phyloP scores from a whole-genome alignment of 345 rosid species.

The Laguncularia racemosa region DNA sequence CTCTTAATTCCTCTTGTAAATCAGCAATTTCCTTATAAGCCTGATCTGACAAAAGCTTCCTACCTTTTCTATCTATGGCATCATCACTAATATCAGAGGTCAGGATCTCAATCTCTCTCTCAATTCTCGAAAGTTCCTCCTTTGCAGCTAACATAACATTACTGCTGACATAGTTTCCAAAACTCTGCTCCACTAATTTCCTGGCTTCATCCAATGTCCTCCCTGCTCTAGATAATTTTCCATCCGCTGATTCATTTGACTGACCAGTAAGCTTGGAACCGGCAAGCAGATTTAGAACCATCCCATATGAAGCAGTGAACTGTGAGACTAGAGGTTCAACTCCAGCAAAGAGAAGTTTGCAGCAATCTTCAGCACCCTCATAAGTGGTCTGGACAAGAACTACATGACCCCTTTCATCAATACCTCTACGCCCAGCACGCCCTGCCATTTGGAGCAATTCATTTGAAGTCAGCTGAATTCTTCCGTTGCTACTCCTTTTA shows the following conservation, averaged over 20 bases:
- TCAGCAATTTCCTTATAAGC: conserved; percentile 71
- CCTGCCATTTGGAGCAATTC: conserved; percentile 97
- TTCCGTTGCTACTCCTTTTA: conserved; percentile 64
- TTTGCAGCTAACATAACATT: conserved; percentile 88
- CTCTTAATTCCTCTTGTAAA: conserved; percentile 64
- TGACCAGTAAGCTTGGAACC: conserved; percentile 63
- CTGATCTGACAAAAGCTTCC: conserved; percentile 45
- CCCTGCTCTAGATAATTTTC: conserved; percentile 48
- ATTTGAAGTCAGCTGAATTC: conserved; percentile 67
- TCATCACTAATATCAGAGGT: conserved; percentile 67
- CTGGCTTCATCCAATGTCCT: conserved; percentile 89
- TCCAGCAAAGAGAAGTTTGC: conserved; percentile 81
- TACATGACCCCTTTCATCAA: conserved; percentile 78
- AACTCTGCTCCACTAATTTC: conserved; percentile 87
- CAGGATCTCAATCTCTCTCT: conserved; percentile 60
- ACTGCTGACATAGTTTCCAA: conserved; percentile 93
- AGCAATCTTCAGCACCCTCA: conserved; percentile 94
- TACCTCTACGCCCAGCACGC: conserved; percentile 97
- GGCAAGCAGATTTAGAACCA: conserved; percentile 89
- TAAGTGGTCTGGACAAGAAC: conserved; percentile 71
- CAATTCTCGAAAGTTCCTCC: conserved; percentile 72
- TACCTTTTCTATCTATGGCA: conserved; percentile 73
- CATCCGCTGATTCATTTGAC: conserved; percentile 43
- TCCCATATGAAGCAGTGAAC: conserved; percentile 96
- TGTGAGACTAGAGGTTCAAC: conserved; percentile 89